These are phyloP conservation scores for Triangularia verruculosa DNA, from an alignment of 2,329 filamentous ascomycete genomes.

Conservation along the genomic window DNA sequence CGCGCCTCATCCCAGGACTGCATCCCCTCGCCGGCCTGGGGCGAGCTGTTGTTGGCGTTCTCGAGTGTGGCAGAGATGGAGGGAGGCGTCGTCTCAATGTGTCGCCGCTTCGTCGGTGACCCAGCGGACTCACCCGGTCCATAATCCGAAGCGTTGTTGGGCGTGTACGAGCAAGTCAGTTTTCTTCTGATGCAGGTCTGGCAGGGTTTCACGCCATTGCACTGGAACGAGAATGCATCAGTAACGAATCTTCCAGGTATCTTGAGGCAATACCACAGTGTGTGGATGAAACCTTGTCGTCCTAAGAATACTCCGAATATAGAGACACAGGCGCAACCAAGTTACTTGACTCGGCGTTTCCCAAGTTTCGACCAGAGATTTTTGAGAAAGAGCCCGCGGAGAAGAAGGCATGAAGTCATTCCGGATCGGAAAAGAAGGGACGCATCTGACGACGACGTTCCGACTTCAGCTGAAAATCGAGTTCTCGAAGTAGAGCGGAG, in stretches of 20 bases:
- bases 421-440: neutral
- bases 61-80: constrained; percentile 24
- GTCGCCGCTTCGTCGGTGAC: constrained; percentile 38
- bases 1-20: constrained; percentile 23
- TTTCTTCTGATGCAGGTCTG: constrained; percentile 55
- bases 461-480: neutral
- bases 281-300: neutral
- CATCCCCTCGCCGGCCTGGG: constrained; percentile 18
- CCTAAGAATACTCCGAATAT: neutral
- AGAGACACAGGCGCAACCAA: neutral
- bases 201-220: constrained; percentile 57
- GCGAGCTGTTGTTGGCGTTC: constrained; percentile 14
- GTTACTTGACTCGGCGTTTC: neutral
- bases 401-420: neutral
- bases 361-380: neutral
- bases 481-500: neutral
- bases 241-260: constrained; percentile 8
- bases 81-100: constrained; percentile 30
- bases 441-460: neutral
- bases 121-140: constrained; percentile 34
- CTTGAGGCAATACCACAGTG: neutral
- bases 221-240: constrained; percentile 39
- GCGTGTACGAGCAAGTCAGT: constrained; percentile 44
- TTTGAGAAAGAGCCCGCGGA: neutral
- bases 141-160: constrained; percentile 32